Conservation (phyloP, 2,329 filamentous ascomycete species). For the Acrocalymma vagum region DNA sequence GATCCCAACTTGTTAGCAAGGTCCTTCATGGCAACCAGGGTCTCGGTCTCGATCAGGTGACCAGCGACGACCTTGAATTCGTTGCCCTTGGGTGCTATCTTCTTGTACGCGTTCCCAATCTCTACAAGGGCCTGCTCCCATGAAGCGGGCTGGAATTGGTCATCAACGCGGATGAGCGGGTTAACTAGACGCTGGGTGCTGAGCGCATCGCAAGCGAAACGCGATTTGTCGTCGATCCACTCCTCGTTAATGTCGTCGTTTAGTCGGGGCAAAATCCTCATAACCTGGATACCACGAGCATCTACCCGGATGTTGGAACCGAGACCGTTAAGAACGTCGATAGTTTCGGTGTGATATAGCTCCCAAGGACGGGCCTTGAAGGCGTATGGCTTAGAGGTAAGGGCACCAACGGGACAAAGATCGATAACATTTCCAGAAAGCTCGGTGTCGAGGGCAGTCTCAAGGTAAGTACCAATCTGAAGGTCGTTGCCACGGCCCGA, state of each 20-base stretch:
- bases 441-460: conserved; percentile 92
- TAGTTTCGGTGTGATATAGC: conserved; percentile 92
- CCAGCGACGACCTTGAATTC: conserved; percentile 97
- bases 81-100: conserved; percentile 82
- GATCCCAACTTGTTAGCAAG: conserved; percentile 95
- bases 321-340: conserved; percentile 91
- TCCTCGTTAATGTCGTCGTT: conserved; percentile 99
- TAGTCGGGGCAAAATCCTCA: conserved; percentile 89
- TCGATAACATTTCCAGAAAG: conserved; percentile 98
- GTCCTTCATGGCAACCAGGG: conserved; percentile 95
- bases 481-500: conserved; percentile 95
- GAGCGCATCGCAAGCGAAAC: conserved; percentile 95
- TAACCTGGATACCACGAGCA: conserved; percentile 91
- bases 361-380: conserved; percentile 98
- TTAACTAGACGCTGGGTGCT: conserved; percentile 96
- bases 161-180: conserved; percentile 85
- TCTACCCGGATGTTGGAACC: conserved; percentile 96
- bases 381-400: conserved; percentile 97
- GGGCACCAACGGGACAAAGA: conserved; percentile 94
- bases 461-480: conserved; percentile 97
- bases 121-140: conserved; percentile 97
- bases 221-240: conserved; percentile 99
- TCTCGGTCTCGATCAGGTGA: conserved; percentile 89
- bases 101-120: conserved; percentile 81
- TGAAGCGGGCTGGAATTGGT: conserved; percentile 89